Percentiles rank a stretch among this genome's conserved stretches.
Conservation (phyloP, 2,329 filamentous ascomycete genomes). For the Aspergillus puulaauensis region DNA sequence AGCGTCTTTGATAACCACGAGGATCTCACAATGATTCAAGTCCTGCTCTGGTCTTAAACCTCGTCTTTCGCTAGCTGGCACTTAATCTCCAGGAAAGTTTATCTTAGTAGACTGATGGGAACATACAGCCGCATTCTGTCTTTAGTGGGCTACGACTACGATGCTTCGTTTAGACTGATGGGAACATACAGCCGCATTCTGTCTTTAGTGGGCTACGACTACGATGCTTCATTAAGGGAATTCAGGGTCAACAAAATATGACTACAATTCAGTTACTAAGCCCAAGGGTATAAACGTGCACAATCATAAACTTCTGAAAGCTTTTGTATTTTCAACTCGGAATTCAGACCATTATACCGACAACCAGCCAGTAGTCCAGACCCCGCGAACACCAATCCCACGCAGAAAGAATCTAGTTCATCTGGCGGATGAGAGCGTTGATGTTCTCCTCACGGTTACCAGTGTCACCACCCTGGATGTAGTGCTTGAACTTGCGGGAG, state of each 20-base stretch:
- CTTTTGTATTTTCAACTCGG: constrained; percentile 31
- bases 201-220: too few species aligned
- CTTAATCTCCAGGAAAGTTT: too few species aligned
- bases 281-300: constrained; percentile 11
- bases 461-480: constrained; percentile 96
- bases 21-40: too few species aligned
- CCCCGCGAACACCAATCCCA: constrained; percentile 26
- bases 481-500: constrained; percentile 97
- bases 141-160: too few species aligned
- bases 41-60: too few species aligned
- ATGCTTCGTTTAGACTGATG: background rate
- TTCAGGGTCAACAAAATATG: background rate
- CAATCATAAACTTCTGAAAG: constrained; percentile 31
- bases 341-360: constrained; percentile 19
- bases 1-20: too few species aligned
- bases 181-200: background rate
- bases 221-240: too few species aligned
- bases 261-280: constrained; percentile 7
- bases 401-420: constrained; percentile 70
- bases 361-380: constrained; percentile 27
- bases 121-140: background rate
- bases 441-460: constrained; percentile 99
- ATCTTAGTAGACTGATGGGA: background rate
- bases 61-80: too few species aligned
- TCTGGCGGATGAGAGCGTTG: constrained; percentile 93